A percentile compares a stretch with the other conserved stretches of the same genome.
Conservation (phyloP, 176 grass and related monocot genomes). For the Carex cristatella region DNA sequence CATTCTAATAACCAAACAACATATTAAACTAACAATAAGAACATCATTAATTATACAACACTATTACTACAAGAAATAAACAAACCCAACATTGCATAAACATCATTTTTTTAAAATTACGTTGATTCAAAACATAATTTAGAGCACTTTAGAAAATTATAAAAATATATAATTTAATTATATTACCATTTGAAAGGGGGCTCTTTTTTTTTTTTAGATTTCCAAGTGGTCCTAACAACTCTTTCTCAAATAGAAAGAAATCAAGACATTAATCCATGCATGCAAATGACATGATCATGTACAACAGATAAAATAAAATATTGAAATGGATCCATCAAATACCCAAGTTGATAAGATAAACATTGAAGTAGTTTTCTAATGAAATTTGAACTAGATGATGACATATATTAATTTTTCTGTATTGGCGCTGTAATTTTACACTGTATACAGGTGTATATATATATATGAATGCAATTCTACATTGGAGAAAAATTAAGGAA, state of each 20-base stretch:
- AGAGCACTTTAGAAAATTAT: too few relatives aligned
- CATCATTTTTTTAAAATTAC: too few relatives aligned
- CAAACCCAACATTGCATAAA: too few relatives aligned
- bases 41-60: too few relatives aligned
- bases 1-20: too few relatives aligned
- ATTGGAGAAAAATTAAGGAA: background rate
- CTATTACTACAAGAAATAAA: too few relatives aligned
- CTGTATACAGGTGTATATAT: background rate
- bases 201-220: background rate
- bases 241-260: background rate
- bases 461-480: background rate
- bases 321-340: background rate
- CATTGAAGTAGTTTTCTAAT: background rate
- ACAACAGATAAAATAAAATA: background rate
- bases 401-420: background rate
- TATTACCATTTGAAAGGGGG: background rate
- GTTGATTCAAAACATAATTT: too few relatives aligned
- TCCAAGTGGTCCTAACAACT: background rate
- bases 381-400: background rate
- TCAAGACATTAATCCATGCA: background rate
- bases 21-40: too few relatives aligned
- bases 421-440: background rate
- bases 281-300: slow-evolving; percentile 8
- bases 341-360: background rate
- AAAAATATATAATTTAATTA: too few relatives aligned